Evolutionary conservation across 2,329 filamentous ascomycete species (phyloP), one percentile per base, ranked within the genome.

Genomic region (Nothopassalora personata): DNA sequence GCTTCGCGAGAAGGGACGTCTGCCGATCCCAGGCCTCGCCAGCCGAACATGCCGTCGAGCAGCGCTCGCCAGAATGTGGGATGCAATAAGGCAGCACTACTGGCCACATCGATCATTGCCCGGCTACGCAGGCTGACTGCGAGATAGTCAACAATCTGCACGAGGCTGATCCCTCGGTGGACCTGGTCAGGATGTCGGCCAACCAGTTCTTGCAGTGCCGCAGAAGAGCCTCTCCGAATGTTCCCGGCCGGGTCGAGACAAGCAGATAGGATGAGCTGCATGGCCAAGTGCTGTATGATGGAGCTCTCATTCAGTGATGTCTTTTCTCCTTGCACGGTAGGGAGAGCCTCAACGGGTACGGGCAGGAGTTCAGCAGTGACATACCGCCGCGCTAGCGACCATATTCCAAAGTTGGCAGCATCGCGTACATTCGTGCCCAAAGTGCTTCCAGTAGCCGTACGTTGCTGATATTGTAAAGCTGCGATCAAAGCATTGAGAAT

Each of bases 381-480:
- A 68, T 97, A 99, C 56, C 93, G 87, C 57, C 94, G 83, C 23
- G 93, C 90, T 7, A 97, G 74, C 1, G 92, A 89, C 94, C 94
- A 99, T 27, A 97, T 87, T 6, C 94, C 94, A 72, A 97, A 99
- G 72, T 92, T 97, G 3, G 94, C 91, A 11, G 94, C 93, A 76
- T 99, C 94, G 50, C 94, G 85, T 15, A 99, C 92, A 66, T 95
- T 96, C 1, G 90, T 88, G 1, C 94, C 94, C 10, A 93, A 80
- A 3, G 90, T 92, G 11, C 83, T 86, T n/a, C 94, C 93, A 3
- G 90, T 91, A 0, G 90, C 84, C 49, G 88, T 89, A 59, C 92
- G 83, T 69, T 96, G 91, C 73, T 99, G 92, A 70, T 97, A 99
- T 0, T 86, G 86, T 28, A 97, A 79, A 0, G 91, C 92, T 9